A percentile compares a stretch with the other conserved stretches of the same genome.
Evolutionary conservation across 192 early-diverging fungal genomes (phyloP).

Genomic region (Allomyces macrogynus): DNA sequence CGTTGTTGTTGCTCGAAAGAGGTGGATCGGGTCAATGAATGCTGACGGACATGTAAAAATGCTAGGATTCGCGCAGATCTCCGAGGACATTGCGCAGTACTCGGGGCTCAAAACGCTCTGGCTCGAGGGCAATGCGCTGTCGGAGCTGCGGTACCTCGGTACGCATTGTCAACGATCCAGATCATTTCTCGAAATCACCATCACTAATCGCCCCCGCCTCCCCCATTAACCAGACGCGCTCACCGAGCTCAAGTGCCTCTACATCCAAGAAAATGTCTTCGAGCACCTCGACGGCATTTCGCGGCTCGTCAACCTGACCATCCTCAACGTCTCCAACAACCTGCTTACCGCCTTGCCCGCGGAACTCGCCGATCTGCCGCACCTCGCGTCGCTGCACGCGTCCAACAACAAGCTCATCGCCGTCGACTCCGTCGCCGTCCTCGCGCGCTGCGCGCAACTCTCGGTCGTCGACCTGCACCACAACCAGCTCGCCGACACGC

Average conservation of each 20-base stretch:
- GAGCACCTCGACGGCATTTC: conserved; percentile 21
- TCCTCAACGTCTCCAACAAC: conserved; percentile 32
- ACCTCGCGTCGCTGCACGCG: conserved; percentile 27
- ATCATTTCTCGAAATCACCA: background rate
- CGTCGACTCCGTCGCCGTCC: conserved; percentile 16
- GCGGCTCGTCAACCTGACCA: conserved; percentile 20
- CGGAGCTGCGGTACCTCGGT: conserved; percentile 27
- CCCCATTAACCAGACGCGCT: no score
- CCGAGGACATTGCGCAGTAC: conserved; percentile 28
- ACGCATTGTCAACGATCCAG: background rate
- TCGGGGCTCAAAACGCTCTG: conserved; percentile 27
- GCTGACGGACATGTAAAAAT: background rate
- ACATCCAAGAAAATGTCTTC: conserved; percentile 37
- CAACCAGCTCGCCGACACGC: conserved; percentile 34
- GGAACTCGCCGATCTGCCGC: conserved; percentile 7
- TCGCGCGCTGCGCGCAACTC: conserved; percentile 16
- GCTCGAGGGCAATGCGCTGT: conserved; percentile 36
- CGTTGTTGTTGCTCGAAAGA: background rate
- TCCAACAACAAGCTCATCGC: conserved; percentile 26
- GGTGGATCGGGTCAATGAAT: no score
- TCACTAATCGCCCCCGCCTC: no score
- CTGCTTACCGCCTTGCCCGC: conserved; percentile 20
- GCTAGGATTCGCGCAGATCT: conserved; percentile 31
- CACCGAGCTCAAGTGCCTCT: conserved; percentile 5
- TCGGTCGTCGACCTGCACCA: conserved; percentile 26